Evolutionary conservation across 345 rosid genomes (phyloP).

Genomic region (Citrus hindsii): DNA sequence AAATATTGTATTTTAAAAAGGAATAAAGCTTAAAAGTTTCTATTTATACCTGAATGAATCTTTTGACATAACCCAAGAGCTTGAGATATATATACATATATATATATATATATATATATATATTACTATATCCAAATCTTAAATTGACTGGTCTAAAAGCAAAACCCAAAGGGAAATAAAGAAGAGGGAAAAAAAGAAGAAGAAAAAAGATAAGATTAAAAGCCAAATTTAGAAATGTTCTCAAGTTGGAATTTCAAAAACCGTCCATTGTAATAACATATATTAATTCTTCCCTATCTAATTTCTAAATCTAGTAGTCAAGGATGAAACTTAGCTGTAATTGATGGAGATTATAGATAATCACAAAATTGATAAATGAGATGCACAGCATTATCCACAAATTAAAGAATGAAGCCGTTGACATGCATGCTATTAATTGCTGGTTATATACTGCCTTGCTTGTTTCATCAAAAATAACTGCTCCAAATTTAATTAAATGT

Average conservation of each 20-base stretch:
- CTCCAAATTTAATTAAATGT: conserved; percentile 24
- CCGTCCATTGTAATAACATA: not conserved
- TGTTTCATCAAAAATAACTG: conserved; percentile 27
- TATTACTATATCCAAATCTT: not conserved
- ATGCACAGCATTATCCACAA: not conserved
- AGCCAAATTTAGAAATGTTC: not conserved
- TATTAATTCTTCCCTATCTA: not conserved
- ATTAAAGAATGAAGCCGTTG: not conserved
- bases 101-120: too few relatives aligned
- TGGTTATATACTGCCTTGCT: not conserved
- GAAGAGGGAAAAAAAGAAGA: not conserved
- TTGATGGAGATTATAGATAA: not conserved
- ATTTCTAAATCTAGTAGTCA: conserved; percentile 1
- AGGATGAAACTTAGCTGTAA: not conserved
- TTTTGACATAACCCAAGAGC: not conserved
- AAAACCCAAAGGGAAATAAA: not conserved
- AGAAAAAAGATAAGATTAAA: not conserved
- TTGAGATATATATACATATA: not conserved
- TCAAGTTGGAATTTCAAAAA: not conserved
- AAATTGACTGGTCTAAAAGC: not conserved
- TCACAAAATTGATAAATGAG: not conserved
- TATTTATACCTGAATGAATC: not conserved
- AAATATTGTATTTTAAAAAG: not conserved
- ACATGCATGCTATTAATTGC: not conserved
- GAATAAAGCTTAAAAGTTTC: not conserved